A percentile compares a stretch with the other conserved stretches of the same genome.
These are phyloP conservation scores for Alternaria consortialis DNA, from an alignment of 2,329 filamentous ascomycete species.

Conservation along the genomic window DNA sequence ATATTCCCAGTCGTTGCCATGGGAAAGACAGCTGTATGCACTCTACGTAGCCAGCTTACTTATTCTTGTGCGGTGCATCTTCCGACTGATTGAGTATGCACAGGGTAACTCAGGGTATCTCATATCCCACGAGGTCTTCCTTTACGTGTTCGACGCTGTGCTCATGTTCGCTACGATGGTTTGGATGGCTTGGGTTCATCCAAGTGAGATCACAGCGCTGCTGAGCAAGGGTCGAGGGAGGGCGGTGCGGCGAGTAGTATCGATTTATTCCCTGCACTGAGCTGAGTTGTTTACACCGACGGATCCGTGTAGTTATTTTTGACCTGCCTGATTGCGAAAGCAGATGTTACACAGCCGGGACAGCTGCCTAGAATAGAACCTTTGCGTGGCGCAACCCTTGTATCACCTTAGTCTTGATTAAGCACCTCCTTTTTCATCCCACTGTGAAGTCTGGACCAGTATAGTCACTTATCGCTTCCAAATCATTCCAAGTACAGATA, in stretches of 20 bases:
- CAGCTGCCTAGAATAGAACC: neutral
- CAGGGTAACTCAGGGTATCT: conserved; percentile 57
- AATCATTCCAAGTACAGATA: neutral
- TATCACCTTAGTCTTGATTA: neutral
- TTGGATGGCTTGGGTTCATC: neutral
- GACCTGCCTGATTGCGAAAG: too few species aligned
- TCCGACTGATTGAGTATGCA: conserved; percentile 60
- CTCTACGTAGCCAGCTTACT: conserved; percentile 57
- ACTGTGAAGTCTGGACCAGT: too few species aligned
- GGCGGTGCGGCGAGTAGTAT: conserved; percentile 6
- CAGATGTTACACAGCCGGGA: too few species aligned
- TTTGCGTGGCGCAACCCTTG: neutral
- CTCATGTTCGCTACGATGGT: conserved; percentile 57
- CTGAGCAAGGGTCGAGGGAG: conserved; percentile 1
- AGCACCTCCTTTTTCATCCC: neutral
- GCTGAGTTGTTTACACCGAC: neutral
- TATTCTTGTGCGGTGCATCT: conserved; percentile 60
- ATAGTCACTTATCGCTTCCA: neutral
- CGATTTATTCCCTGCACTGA: conserved; percentile 6
- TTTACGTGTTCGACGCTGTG: conserved; percentile 58
- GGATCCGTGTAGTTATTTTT: neutral
- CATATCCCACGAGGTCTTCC: conserved; percentile 53
- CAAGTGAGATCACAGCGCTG: conserved; percentile 3
- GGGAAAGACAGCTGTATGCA: conserved; percentile 50
- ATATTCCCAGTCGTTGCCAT: conserved; percentile 19